Evolutionary conservation across 2,329 filamentous ascomycete genomes (phyloP), one percentile per base, ranked within the genome.

Genomic region (Zasmidium cellare): DNA sequence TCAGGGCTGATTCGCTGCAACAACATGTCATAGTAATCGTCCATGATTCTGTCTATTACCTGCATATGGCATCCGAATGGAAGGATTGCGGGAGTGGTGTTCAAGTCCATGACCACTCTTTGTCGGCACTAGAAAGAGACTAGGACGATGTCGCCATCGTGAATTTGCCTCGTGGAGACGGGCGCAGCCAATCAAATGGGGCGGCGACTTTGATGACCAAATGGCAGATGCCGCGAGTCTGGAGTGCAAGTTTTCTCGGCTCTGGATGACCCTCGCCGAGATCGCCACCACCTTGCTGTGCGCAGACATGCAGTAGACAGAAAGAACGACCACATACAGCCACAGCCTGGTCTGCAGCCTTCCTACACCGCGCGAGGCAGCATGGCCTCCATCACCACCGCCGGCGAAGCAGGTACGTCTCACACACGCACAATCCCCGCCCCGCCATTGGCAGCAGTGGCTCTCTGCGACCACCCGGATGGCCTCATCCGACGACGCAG

Each of bases 371-470:
- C 25, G 11, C 25, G 50, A 52, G 46, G 35, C 51, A 51, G 31
- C 50, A 59, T 54, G 50, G 25, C 56, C 24, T 23, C 51, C 23
- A 56, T 56, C 45, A 57, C 56, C 24, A 48, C 63, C 35, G 61
- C 63, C 16, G 63, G 63, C 59, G 63, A 65, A 55, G 63, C 63
- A 56, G 63, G 63, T 65, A 59, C 51, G 63, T 60, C 46, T 45
- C 38, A 19, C 23, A n/a, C 16, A 14, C 19, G n/a, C 16, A 14
- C 25, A 28, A 11, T 28, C 22, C 28, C 25, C 28, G 23, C 52
- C 51, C 38, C 48, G 38, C 25, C 58, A 49, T 46, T 50, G 35
- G 46, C 51, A 9, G 19, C 14, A 20, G 18, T 20, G 16, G 22
- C 7, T 22, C 24, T 23, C 47, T 23, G 46, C 60, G 60, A 51